Percentiles rank a stretch among this genome's conserved stretches.
These are phyloP conservation scores for Claviceps africana DNA, from an alignment of 2,329 filamentous ascomycete genomes.

Conservation along the genomic window DNA sequence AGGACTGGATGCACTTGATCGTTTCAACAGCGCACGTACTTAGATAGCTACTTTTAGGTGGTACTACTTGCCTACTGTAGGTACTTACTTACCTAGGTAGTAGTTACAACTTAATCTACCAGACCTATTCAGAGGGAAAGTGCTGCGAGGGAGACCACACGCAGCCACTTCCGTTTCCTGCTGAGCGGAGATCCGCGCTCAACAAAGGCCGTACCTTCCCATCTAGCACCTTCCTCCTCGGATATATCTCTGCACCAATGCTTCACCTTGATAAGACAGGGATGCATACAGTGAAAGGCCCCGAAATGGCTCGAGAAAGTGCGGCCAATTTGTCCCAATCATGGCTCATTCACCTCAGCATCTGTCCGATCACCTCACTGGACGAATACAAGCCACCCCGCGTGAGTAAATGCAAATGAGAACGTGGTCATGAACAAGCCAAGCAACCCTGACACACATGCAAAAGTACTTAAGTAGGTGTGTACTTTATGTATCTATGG, in stretches of 20 bases:
- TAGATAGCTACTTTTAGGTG: too few species aligned
- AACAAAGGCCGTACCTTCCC: background rate
- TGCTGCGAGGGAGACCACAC: background rate
- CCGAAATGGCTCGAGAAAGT: background rate
- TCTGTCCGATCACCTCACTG: background rate
- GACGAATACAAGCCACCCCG: background rate
- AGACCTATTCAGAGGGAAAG: background rate
- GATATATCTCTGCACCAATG: background rate
- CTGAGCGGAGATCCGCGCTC: background rate
- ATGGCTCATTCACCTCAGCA: background rate
- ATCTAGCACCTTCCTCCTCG: background rate
- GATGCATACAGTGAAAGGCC: background rate
- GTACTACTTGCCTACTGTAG: too few species aligned
- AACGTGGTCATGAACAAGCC: conserved; percentile 1
- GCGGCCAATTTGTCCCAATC: background rate
- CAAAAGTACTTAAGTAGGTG: too few species aligned
- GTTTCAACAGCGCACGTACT: background rate
- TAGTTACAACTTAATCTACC: background rate
- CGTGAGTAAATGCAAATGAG: background rate
- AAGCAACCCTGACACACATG: background rate
- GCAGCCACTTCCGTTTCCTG: background rate
- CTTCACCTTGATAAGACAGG: background rate
- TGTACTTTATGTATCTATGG: too few species aligned
- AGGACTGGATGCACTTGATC: background rate
- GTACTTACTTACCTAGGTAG: too few species aligned